Evolutionary conservation across 257 asterid species (phyloP).

Genomic region (Nicotiana paniculata): DNA sequence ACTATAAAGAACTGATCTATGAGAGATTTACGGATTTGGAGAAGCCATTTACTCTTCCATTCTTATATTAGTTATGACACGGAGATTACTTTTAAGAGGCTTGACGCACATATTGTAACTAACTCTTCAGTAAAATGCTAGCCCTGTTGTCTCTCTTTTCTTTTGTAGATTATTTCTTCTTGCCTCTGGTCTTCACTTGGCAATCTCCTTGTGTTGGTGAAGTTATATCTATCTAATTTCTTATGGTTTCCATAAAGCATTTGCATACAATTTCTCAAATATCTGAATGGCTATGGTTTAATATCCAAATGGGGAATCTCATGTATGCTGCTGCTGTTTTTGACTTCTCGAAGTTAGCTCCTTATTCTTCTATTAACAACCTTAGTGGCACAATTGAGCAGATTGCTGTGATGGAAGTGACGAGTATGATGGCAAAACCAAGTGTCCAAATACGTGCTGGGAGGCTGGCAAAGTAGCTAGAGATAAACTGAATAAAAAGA

Average conservation of each 20-base stretch:
- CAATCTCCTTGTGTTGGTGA: not conserved
- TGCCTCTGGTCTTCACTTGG: not conserved
- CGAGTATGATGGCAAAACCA: constrained; percentile 73
- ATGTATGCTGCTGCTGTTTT: not conserved
- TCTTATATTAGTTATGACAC: too few species aligned
- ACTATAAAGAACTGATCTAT: not conserved
- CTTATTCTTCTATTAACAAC: not conserved
- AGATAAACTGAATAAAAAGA: constrained; percentile 77
- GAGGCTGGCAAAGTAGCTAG: constrained; percentile 91
- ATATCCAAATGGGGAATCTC: not conserved
- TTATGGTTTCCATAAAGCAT: not conserved
- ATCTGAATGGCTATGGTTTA: not conserved
- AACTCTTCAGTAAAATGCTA: not conserved
- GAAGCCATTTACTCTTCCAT: not conserved
- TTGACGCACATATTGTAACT: not conserved
- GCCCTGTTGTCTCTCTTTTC: not conserved
- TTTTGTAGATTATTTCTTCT: too few species aligned
- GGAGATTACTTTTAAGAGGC: not conserved
- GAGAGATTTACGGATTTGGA: not conserved
- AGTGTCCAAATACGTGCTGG: constrained; percentile 92
- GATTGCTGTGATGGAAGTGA: constrained; percentile 99
- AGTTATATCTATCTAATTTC: not conserved
- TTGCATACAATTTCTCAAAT: not conserved
- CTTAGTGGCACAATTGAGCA: constrained; percentile 30
- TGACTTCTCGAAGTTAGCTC: not conserved